These are phyloP conservation scores for Fraxinus sp. DNA, from an alignment of 305 asterid genomes.

Conservation along the genomic window DNA sequence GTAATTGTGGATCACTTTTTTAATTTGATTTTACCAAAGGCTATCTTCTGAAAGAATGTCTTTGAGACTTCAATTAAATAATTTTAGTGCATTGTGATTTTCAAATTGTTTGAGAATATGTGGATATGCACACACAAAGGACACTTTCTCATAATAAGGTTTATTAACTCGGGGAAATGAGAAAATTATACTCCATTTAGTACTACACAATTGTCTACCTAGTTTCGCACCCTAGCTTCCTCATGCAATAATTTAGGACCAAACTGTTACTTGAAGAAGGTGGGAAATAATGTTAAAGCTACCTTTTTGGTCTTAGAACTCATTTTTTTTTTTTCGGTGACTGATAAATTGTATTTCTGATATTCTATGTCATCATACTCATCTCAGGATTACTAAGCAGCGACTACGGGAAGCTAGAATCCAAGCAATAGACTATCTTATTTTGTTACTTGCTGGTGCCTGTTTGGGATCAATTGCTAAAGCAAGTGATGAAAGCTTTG, in stretches of 20 bases:
- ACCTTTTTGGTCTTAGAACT: neutral
- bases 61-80: neutral
- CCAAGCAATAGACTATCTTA: conserved; percentile 75
- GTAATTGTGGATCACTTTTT: neutral
- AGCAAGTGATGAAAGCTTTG: conserved; percentile 73
- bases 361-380: conserved; percentile 4
- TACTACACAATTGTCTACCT: neutral
- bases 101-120: neutral
- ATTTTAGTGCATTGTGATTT: neutral
- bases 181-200: neutral
- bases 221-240: neutral
- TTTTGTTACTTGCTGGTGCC: conserved; percentile 84
- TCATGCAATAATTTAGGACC: neutral
- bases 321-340: neutral
- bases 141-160: neutral
- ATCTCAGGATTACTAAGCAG: conserved; percentile 70
- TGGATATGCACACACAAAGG: neutral
- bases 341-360: conserved; percentile 1
- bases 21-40: neutral
- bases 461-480: conserved; percentile 81
- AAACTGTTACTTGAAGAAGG: neutral
- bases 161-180: neutral
- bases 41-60: neutral
- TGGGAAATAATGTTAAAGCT: neutral
- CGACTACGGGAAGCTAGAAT: conserved; percentile 76